Base-by-base conservation (phyloP, 371 early-diverging fungal species). In the Rhizopus arrhizus region DNA sequence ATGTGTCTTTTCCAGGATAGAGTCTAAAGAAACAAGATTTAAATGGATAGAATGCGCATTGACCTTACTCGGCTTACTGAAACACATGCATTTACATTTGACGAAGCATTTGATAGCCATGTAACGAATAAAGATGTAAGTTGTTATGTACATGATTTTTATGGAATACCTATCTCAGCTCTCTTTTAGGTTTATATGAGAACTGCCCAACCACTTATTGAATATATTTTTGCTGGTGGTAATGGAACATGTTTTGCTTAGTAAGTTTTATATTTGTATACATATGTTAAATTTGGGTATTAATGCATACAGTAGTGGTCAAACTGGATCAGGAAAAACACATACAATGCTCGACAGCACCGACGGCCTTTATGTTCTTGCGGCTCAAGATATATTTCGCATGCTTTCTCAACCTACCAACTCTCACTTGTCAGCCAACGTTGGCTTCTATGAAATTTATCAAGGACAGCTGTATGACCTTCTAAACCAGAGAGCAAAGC, bases 241-340 rank as follows among this genome's bases (percentile, higher is more conserved):
- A 95, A 95, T 68, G 95, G 95, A 0, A 96, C 98, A 4, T 93
- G 97, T 68, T 95, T 99, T 82, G 98, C 97, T 46, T 98, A 97
- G 88, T 90, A 86, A 60, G 57, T 53, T 5, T 33, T 40, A 93
- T 96, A 56, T 95, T 95, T 69, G 90, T 92, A 68, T 90, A 90
- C 31, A 89, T 92, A 16, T 78, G 95, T 41, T 92, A 89, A 36
- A 33, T 40, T 40, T 40, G 40, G 12, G 12, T 40, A 40, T 43
- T 43, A 43, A 43, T n/a, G 22, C 22, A 22, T 22, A 22, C 22
- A 22, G 22, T 57, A 90, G 91, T 79, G 99, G 99, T 0, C 99
- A 98, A 77, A 98, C 99, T 10, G 96, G 87, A 22, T 75, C 78
- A 16, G 99, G 99, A 34, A 99, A 99, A 74, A 99, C 99, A 0